Evolutionary conservation across 1,139 yeast genomes (phyloP), one percentile per base, ranked within the genome.

Genomic region (Blastobotrys persicus): DNA sequence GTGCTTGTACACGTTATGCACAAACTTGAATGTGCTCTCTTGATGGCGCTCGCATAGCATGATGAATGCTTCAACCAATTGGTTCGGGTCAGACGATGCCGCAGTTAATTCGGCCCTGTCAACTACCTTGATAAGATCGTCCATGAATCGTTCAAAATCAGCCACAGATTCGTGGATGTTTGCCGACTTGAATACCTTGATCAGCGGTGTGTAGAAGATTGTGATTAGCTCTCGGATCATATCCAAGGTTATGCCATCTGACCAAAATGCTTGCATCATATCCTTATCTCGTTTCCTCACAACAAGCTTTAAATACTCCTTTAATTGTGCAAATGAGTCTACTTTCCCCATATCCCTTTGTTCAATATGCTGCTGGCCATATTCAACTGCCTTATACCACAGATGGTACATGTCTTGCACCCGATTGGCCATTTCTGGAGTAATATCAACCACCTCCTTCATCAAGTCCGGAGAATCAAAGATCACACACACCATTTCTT

Each of bases 191-290:
- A 91, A 86, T 1, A 91, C 75, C 40, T 76, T 77, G 55, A 89
- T 86, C 62, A 91, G 71, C 1, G 97, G 97, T 55, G 87, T 88
- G 64, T 89, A 89, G 58, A 91, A 85, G 49, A 88, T 76, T 0
- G 89, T 78, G 39, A 91, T 75, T 35, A 88, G 72, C 49, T 86
- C 87, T 56, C 85, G 85, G 50, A 89, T 71, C 40, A 91, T 72
- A 43, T 74, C 75, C 19, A 89, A 81, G 39, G 94, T 71, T 59
- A 85, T 87, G 0, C 92, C 89, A 59, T 89, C 96, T 48, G 81
- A 81, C 94, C 96, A 88, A 43, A 91, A 68, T 61, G 83, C 81
- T 58, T 83, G 83, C 73, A 89, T 68, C 43, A 84, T 70, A 49
- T 81, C 80, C 64, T 88, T 88, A 63, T 91, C 98, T 41, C 81